Conservation (phyloP, 1,139 yeast species). For the Hansenula anomala region DNA sequence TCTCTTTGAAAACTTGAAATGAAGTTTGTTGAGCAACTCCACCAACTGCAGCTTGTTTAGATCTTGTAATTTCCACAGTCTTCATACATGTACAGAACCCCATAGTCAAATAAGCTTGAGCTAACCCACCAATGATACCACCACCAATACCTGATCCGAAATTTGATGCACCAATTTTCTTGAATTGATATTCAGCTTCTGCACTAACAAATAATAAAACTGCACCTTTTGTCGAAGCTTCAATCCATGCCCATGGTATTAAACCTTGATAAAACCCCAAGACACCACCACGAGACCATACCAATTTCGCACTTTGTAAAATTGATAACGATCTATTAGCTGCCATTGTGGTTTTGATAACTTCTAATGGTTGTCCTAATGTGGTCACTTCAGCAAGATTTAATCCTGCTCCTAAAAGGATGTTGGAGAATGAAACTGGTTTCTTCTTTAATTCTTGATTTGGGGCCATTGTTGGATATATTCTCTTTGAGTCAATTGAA, state of each 20-base stretch:
- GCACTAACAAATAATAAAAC: conserved; percentile 90
- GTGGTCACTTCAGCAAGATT: conserved; percentile 92
- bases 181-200: conserved; percentile 81
- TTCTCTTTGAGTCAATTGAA: too few relatives aligned
- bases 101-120: conserved; percentile 90
- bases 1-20: conserved; percentile 80
- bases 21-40: conserved; percentile 74
- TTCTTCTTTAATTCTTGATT: conserved; percentile 55
- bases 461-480: too few relatives aligned
- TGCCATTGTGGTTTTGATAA: conserved; percentile 95
- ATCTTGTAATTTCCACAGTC: conserved; percentile 92
- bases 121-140: conserved; percentile 93
- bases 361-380: conserved; percentile 95
- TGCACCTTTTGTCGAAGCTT: conserved; percentile 98
- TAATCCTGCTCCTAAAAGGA: conserved; percentile 88
- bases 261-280: conserved; percentile 93
- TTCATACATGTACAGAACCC: conserved; percentile 98
- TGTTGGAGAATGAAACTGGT: conserved; percentile 84
- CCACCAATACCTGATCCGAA: conserved; percentile 91
- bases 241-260: conserved; percentile 99
- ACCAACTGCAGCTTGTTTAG: conserved; percentile 67
- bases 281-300: conserved; percentile 92
- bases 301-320: conserved; percentile 62
- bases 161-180: conserved; percentile 57
- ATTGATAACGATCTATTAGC: conserved; percentile 79